Percentiles rank a stretch among this genome's conserved stretches.
Evolutionary conservation across 225 moss, liverwort and hornwort genomes (phyloP).

Genomic region (Pseudisothecium myosuroides): DNA sequence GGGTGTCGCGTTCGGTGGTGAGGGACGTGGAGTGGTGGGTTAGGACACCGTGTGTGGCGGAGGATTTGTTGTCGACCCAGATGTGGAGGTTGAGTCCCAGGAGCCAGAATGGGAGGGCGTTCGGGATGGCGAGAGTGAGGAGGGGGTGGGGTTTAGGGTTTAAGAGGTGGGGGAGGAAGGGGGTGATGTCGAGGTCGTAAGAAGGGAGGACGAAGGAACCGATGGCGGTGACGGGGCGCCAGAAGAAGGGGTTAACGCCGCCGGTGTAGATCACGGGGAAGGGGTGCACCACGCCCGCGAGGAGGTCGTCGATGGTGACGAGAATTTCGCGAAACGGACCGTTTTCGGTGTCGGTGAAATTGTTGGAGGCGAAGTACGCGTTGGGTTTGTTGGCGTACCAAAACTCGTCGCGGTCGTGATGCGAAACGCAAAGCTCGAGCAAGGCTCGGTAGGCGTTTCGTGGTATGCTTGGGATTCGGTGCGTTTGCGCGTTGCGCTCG

Average conservation of each 20-base stretch:
- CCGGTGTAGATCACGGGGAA: conserved; percentile 76
- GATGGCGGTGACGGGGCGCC: conserved; percentile 67
- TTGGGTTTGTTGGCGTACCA: conserved; percentile 75
- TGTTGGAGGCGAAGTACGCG: conserved; percentile 29
- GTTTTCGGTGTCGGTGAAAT: conserved; percentile 16
- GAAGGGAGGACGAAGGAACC: conserved; percentile 68
- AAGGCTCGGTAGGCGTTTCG: conserved; percentile 42
- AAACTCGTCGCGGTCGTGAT: conserved; percentile 61
- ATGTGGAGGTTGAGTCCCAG: conserved; percentile 57
- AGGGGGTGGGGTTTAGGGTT: conserved; percentile 26
- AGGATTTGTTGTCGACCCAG: conserved; percentile 36
- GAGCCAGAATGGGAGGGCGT: conserved; percentile 52
- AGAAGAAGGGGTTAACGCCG: conserved; percentile 64
- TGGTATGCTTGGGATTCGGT: conserved; percentile 22
- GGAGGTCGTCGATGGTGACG: conserved; percentile 31
- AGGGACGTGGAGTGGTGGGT: conserved; percentile 16
- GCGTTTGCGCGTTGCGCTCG: conserved; percentile 10
- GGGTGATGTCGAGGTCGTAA: conserved; percentile 65
- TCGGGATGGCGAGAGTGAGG: conserved; percentile 31
- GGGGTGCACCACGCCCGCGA: conserved; percentile 53
- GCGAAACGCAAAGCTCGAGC: conserved; percentile 62
- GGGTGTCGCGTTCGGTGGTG: not conserved
- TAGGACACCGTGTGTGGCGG: conserved; percentile 20
- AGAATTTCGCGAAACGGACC: conserved; percentile 64
- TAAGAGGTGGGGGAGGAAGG: conserved; percentile 47